These are phyloP conservation scores for Naganishia friedmannii DNA, from an alignment of 768 basidiomycete genomes.

Conservation along the genomic window DNA sequence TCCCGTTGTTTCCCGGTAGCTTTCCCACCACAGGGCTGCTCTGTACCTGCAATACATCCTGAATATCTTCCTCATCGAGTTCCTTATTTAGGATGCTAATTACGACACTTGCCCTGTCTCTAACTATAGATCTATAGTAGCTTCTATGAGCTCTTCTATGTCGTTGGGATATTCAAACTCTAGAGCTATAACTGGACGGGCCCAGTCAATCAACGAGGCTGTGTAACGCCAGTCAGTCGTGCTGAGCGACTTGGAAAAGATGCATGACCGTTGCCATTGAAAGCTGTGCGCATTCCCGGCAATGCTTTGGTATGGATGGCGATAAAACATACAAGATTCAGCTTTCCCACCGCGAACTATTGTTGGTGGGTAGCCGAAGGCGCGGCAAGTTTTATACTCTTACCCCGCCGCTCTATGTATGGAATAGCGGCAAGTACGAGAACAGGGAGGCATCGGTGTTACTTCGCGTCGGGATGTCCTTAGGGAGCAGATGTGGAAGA, in stretches of 20 bases:
- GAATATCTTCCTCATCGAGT: neutral
- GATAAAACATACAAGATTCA: neutral
- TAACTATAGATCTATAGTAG: slow-evolving; percentile 3
- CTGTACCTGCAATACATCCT: neutral
- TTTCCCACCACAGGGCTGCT: no score
- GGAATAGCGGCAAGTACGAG: neutral
- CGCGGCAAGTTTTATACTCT: no score
- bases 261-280: no score
- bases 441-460: neutral
- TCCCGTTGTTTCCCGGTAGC: neutral
- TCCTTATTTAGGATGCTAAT: neutral
- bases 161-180: neutral
- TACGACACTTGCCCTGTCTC: neutral
- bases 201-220: neutral
- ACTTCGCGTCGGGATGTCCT: neutral
- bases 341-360: neutral
- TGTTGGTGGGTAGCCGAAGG: no score
- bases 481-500: neutral
- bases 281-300: no score
- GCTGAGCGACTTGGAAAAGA: no score
- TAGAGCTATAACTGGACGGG: neutral
- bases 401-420: no score
- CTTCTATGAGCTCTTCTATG: no score
- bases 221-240: neutral
- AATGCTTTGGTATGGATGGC: no score